Percentiles rank a stretch among this genome's conserved stretches.
Evolutionary conservation across 1,139 yeast species (phyloP).

Genomic region (Kodamaea sp.): DNA sequence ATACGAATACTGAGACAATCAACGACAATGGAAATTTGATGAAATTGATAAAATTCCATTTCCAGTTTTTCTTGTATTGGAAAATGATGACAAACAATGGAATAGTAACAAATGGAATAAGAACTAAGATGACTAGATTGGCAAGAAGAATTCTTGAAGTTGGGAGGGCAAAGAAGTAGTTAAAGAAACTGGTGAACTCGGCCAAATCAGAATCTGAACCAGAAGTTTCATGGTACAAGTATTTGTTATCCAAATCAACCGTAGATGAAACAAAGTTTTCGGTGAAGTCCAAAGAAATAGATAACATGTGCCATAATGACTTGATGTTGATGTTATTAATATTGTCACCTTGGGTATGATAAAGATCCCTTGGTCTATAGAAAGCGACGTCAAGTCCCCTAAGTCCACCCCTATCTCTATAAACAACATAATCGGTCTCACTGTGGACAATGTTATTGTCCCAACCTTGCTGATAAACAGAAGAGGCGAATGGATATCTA

Average conservation of each 20-base stretch:
- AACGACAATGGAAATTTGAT: constrained; percentile 58
- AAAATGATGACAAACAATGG: constrained; percentile 46
- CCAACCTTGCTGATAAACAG: constrained; percentile 80
- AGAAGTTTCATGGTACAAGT: constrained; percentile 4
- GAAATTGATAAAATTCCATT: constrained; percentile 33
- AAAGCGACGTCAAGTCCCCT: constrained; percentile 76
- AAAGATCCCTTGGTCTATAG: constrained; percentile 69
- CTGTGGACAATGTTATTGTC: constrained; percentile 67
- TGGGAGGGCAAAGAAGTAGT: constrained; percentile 55
- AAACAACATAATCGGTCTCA: constrained; percentile 83
- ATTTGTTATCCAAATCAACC: constrained; percentile 37
- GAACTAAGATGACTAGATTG: constrained; percentile 48
- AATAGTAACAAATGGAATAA: constrained; percentile 53
- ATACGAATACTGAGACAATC: constrained; percentile 34
- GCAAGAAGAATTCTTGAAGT: constrained; percentile 41
- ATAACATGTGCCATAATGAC: constrained; percentile 81
- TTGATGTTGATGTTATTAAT: constrained; percentile 59
- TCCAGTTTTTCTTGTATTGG: constrained; percentile 50
- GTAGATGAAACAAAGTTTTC: constrained; percentile 37
- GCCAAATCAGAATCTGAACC: constrained; percentile 37
- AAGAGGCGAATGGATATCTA: constrained; percentile 71
- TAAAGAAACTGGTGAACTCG: constrained; percentile 59
- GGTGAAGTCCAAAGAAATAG: constrained; percentile 60
- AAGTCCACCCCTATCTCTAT: constrained; percentile 55
- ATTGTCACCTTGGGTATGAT: constrained; percentile 75